Evolutionary conservation across 257 asterid species (phyloP).

Genomic region (Fraxinus anomala): DNA sequence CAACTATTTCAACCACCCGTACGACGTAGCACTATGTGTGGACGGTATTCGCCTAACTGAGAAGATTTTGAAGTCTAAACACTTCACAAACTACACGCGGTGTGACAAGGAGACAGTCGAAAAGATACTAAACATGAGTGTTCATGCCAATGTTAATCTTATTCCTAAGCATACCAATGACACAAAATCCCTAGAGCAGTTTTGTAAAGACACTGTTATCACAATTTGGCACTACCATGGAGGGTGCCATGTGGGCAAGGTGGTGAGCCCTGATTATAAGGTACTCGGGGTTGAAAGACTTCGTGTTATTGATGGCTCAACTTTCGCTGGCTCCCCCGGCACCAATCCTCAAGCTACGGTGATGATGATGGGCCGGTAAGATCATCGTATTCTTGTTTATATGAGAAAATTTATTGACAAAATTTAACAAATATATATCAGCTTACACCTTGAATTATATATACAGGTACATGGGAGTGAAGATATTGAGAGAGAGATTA

Average conservation of each 20-base stretch:
- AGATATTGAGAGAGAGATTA: constrained; percentile 73
- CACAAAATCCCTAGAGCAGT: constrained; percentile 73
- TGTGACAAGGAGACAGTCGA: constrained; percentile 49
- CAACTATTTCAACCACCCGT: constrained; percentile 92
- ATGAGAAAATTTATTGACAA: background rate
- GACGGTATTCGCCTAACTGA: constrained; percentile 71
- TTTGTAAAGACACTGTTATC: constrained; percentile 88
- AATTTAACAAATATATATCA: background rate
- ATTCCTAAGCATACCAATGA: constrained; percentile 84
- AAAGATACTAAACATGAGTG: constrained; percentile 72
- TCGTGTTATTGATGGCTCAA: constrained; percentile 91
- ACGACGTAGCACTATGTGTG: constrained; percentile 65
- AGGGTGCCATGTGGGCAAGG: constrained; percentile 86
- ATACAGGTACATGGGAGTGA: constrained; percentile 95
- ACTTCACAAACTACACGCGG: constrained; percentile 54
- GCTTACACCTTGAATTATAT: background rate
- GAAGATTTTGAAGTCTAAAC: constrained; percentile 63
- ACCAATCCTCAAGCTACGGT: constrained; percentile 98
- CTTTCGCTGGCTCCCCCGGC: constrained; percentile 79
- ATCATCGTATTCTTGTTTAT: background rate
- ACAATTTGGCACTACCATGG: constrained; percentile 99
- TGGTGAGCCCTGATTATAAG: constrained; percentile 55
- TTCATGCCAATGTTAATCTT: constrained; percentile 77
- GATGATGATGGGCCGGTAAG: constrained; percentile 95
- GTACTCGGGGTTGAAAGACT: constrained; percentile 73